Percentiles rank a stretch among this genome's conserved stretches.
These are phyloP conservation scores for Colletotrichum liriopes DNA, from an alignment of 2,329 filamentous ascomycete genomes.

Conservation along the genomic window DNA sequence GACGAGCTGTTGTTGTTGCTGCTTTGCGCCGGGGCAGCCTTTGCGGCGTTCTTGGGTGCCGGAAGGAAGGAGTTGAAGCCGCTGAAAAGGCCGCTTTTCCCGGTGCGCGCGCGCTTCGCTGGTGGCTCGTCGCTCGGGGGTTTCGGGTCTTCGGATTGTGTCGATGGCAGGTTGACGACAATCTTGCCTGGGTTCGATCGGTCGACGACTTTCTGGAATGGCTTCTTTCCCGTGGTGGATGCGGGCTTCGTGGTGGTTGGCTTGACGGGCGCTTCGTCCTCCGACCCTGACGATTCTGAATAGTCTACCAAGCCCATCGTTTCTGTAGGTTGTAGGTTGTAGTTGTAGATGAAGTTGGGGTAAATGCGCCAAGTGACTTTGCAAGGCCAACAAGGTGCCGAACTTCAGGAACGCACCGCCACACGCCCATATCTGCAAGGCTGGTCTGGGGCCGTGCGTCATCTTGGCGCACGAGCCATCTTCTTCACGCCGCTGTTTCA, in stretches of 20 bases:
- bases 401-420: constrained; percentile 22
- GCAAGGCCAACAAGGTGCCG: neutral
- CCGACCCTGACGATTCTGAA: constrained; percentile 83
- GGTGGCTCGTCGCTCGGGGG: constrained; percentile 70
- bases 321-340: constrained; percentile 7
- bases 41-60: constrained; percentile 78
- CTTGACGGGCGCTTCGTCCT: constrained; percentile 56
- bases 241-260: constrained; percentile 51
- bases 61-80: constrained; percentile 91
- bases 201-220: constrained; percentile 86
- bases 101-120: constrained; percentile 78
- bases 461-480: constrained; percentile 32
- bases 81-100: constrained; percentile 73
- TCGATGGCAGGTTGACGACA: constrained; percentile 80
- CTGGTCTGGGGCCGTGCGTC: constrained; percentile 33
- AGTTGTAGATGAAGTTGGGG: constrained; percentile 3
- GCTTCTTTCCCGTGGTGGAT: constrained; percentile 61
- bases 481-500: constrained; percentile 38
- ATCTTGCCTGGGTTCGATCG: constrained; percentile 88
- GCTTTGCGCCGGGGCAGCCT: constrained; percentile 52
- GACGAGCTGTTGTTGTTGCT: constrained; percentile 46
- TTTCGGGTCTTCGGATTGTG: constrained; percentile 52
- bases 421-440: constrained; percentile 28
- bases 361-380: neutral
- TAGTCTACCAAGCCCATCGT: constrained; percentile 86